Percentiles rank a stretch among this genome's conserved stretches.
phyloP scores from a whole-genome alignment of 2,329 filamentous ascomycete species.

The Scedosporium boydii region DNA sequence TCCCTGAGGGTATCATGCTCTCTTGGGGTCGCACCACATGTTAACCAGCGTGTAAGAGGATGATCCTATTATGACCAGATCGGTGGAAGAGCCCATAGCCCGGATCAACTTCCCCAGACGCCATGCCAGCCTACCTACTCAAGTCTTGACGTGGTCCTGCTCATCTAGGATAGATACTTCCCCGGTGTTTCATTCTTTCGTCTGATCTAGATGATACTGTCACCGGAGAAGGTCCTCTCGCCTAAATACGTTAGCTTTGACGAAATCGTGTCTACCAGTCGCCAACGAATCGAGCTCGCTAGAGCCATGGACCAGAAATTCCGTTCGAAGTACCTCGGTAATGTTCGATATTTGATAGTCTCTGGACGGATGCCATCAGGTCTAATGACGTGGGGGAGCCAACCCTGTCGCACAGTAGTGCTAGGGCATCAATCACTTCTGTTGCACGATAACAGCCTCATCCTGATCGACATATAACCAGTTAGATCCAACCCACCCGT shows the following conservation, averaged over 20 bases:
- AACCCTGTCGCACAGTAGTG: background rate
- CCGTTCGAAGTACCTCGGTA: too few relatives aligned
- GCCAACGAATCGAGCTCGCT: too few relatives aligned
- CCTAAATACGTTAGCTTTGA: too few relatives aligned
- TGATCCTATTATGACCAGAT: background rate
- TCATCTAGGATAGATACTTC: too few relatives aligned
- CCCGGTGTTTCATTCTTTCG: background rate
- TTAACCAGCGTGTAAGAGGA: background rate
- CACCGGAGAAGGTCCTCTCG: background rate
- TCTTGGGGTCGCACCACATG: background rate
- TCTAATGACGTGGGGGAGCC: background rate
- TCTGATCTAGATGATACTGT: background rate
- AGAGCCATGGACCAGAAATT: too few relatives aligned
- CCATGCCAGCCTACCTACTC: too few relatives aligned
- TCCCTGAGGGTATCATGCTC: background rate
- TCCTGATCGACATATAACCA: slow-evolving; percentile 5
- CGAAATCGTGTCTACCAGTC: too few relatives aligned
- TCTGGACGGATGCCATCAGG: background rate
- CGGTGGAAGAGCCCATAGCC: too few relatives aligned
- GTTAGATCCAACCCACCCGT: background rate
- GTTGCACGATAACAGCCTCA: slow-evolving; percentile 1
- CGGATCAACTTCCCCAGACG: too few relatives aligned
- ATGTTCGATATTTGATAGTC: background rate
- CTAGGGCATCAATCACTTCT: background rate
- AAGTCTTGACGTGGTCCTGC: too few relatives aligned